A percentile compares a stretch with the other conserved stretches of the same genome.
Evolutionary conservation across 192 early-diverging fungal species (phyloP).

Genomic region (Backusella australiensis): DNA sequence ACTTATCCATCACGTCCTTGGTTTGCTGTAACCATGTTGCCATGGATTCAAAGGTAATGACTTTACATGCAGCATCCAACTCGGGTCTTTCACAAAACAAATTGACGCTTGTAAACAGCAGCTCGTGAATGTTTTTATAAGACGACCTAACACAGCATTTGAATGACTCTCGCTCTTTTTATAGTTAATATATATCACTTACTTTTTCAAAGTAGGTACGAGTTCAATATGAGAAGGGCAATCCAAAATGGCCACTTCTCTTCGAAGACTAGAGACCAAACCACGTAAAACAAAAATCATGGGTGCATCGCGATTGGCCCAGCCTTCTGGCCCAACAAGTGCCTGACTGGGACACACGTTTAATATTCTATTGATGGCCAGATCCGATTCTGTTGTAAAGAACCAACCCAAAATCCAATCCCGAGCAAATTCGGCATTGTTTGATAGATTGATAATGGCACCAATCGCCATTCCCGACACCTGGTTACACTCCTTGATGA

Average conservation of each 20-base stretch:
- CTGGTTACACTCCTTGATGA: conserved; percentile 40
- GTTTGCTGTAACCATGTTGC: conserved; percentile 67
- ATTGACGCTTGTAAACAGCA: conserved; percentile 60
- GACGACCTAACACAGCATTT: not conserved
- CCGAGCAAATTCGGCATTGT: conserved; percentile 8
- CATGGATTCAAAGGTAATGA: conserved; percentile 74
- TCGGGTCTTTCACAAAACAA: conserved; percentile 62
- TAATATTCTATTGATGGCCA: not conserved
- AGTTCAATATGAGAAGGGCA: not conserved
- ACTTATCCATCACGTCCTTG: conserved; percentile 37
- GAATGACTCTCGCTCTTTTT: not conserved
- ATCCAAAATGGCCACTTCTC: conserved; percentile 33
- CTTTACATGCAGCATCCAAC: conserved; percentile 62
- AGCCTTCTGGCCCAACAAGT: conserved; percentile 17
- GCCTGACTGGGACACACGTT: not conserved
- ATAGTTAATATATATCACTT: not conserved
- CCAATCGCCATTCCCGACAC: conserved; percentile 40
- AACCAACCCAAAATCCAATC: conserved; percentile 26
- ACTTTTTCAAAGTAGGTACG: conserved; percentile 13
- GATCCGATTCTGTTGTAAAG: conserved; percentile 11
- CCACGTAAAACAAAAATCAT: conserved; percentile 48
- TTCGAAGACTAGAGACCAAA: conserved; percentile 43
- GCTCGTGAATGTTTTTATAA: conserved; percentile 45
- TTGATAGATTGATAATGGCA: conserved; percentile 26
- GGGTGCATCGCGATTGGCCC: conserved; percentile 24